Conservation (phyloP, 805 yeast species). For the Yamadazyma akitaensis region DNA sequence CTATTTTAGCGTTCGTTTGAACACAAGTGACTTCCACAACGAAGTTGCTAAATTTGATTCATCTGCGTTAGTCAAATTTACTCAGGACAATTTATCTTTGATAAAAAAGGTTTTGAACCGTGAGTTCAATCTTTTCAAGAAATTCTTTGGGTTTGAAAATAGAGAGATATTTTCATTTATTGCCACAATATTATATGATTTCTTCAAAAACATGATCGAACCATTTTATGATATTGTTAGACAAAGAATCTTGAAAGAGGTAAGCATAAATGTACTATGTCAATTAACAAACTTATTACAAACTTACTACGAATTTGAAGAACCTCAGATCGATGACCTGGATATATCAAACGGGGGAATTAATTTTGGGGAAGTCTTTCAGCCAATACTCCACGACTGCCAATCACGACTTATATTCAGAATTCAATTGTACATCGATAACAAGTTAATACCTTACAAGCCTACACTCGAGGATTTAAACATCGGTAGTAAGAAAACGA, state of each 20-base stretch:
- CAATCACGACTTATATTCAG: conserved; percentile 81
- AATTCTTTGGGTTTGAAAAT: conserved; percentile 39
- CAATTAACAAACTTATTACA: conserved; percentile 70
- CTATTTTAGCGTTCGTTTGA: conserved; percentile 58
- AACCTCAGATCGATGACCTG: conserved; percentile 20
- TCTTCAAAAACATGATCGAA: conserved; percentile 65
- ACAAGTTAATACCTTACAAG: conserved; percentile 60
- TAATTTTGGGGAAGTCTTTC: conserved; percentile 54
- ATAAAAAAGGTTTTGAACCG: conserved; percentile 57
- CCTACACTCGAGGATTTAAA: conserved; percentile 68
- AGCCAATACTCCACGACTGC: conserved; percentile 69
- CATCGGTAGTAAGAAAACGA: conserved; percentile 41
- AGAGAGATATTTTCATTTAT: conserved; percentile 13
- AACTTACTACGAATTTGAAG: conserved; percentile 64
- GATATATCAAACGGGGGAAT: conserved; percentile 7
- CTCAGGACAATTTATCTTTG: conserved; percentile 60
- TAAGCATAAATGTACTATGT: conserved; percentile 64
- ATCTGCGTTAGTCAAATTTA: conserved; percentile 50
- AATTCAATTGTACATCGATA: conserved; percentile 69
- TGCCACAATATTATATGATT: conserved; percentile 42
- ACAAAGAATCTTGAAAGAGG: conserved; percentile 64
- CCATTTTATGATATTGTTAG: conserved; percentile 75
- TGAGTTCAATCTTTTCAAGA: conserved; percentile 58
- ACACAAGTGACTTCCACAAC: conserved; percentile 39
- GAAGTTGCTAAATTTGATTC: conserved; percentile 25